Evolutionary conservation across 2,329 filamentous ascomycete genomes (phyloP).

Genomic region (Truncatella angustata): DNA sequence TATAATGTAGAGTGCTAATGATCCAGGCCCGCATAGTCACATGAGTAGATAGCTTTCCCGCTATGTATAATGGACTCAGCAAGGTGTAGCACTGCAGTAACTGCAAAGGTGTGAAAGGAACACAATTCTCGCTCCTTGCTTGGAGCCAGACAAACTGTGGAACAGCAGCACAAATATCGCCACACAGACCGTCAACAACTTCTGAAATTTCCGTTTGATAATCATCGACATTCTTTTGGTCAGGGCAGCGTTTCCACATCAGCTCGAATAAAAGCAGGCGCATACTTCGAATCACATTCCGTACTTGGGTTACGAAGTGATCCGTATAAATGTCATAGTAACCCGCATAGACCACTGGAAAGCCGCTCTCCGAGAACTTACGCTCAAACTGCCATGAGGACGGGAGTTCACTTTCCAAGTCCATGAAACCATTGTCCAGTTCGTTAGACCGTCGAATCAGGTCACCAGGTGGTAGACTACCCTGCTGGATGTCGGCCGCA

Average conservation of each 20-base stretch:
- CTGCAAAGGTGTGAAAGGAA: slow-evolving; percentile 18
- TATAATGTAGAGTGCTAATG: slow-evolving; percentile 11
- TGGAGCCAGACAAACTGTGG: slow-evolving; percentile 16
- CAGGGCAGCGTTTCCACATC: background rate
- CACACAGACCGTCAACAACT: background rate
- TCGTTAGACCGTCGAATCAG: background rate
- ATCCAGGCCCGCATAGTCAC: slow-evolving; percentile 15
- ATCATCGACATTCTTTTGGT: background rate
- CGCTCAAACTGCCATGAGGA: slow-evolving; percentile 10
- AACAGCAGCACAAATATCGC: slow-evolving; percentile 17
- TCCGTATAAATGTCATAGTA: slow-evolving; percentile 20
- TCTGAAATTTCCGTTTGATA: background rate
- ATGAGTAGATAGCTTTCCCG: slow-evolving; percentile 7
- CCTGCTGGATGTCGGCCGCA: slow-evolving; percentile 13
- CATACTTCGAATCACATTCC: slow-evolving; percentile 19
- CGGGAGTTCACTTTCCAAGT: slow-evolving; percentile 12
- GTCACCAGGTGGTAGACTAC: background rate
- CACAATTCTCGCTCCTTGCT: slow-evolving; percentile 10
- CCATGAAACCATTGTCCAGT: slow-evolving; percentile 4
- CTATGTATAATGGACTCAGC: slow-evolving; percentile 17
- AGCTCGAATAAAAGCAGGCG: slow-evolving; percentile 17
- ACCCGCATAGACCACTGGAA: slow-evolving; percentile 11
- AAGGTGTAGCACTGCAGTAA: slow-evolving; percentile 18
- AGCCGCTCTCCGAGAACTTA: background rate
- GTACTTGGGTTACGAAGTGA: slow-evolving; percentile 19